Base-by-base conservation (phyloP, 2,329 filamentous ascomycete genomes). In the Hypoxylon sp. region DNA sequence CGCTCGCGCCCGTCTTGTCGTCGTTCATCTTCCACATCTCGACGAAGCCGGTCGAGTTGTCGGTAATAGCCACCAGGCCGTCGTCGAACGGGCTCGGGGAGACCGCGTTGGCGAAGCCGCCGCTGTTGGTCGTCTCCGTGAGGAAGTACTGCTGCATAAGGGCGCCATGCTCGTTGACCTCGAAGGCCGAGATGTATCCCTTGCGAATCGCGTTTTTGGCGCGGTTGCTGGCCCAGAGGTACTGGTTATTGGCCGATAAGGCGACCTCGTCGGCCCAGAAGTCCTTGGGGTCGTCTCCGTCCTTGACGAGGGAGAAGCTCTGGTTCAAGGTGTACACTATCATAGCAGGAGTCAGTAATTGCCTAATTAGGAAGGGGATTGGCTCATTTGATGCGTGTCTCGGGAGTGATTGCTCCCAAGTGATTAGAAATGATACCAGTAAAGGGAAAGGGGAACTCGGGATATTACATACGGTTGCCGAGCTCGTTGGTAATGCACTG, bases 151-250 rank as follows among this genome's bases (percentile, higher is more conserved):
- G 75, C 24, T 64, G 19, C 1, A 56, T 15, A 17, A 79, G 75
- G 13, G 66, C 63, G 5, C 76, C 77, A 1, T 60, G 26, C 6
- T 60, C 39, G 3, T 70, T 66, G 1, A 79, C 67, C 1, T 64
- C 46, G 56, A 79, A 77, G 0, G 68, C 73, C 1, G 75, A 75
- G 47, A 79, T 73, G 61, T 77, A 79, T 7, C 78, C 78, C 41
- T 66, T 70, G 1, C 47, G 39, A 43, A 11, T 48, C 6, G 22
- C 22, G 26, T 67, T 46, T 30, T 61, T 59, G 3, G 70, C 71
- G 13, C 72, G 61, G 37, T 71, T 75, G 47, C 67, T 74, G 10
- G 74, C 73, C 74, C 75, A 78, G 6, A 77, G 70, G 56, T 72
- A 75, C 46, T 54, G 65, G 30, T 64, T 68, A 30, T 51, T 67